Evolutionary conservation across 192 early-diverging fungal genomes (phyloP).

Genomic region (Kickxella alabastrina): DNA sequence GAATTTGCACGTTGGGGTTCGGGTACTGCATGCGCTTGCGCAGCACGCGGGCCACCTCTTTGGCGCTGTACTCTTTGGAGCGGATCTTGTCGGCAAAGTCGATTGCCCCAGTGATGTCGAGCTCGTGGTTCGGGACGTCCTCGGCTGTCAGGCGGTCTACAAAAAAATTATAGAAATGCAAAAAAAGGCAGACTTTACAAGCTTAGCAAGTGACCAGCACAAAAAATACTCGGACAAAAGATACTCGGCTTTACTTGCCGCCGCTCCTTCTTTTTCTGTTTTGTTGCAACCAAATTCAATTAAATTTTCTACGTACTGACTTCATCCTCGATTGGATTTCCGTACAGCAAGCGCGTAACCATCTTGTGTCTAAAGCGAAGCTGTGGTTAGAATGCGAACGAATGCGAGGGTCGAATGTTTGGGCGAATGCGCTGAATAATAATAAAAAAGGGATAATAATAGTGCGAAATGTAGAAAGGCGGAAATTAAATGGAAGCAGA

Average conservation of each 20-base stretch:
- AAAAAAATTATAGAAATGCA: conserved; percentile 7
- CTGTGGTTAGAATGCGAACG: no score
- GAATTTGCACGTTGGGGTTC: conserved; percentile 93
- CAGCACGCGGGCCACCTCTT: conserved; percentile 69
- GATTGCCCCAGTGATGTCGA: conserved; percentile 76
- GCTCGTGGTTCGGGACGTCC: conserved; percentile 77
- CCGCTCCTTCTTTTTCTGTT: not conserved
- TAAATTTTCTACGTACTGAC: conserved; percentile 44
- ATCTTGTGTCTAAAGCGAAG: no score
- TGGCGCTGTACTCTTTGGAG: conserved; percentile 73
- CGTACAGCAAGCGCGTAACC: conserved; percentile 51
- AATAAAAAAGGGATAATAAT: no score
- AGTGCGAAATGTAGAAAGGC: no score
- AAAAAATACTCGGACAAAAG: no score
- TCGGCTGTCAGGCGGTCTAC: conserved; percentile 86
- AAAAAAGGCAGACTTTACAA: not conserved
- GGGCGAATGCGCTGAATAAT: no score
- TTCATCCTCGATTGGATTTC: conserved; percentile 49
- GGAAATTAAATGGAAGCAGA: no score
- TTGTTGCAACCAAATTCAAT: no score
- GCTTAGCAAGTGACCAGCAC: no score
- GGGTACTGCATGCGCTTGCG: conserved; percentile 77
- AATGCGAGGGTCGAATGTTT: no score
- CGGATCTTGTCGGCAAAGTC: conserved; percentile 94
- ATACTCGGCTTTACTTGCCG: not conserved